These are phyloP conservation scores for Rhynchospora breviuscula DNA, from an alignment of 176 grass and related monocot genomes.

Conservation along the genomic window DNA sequence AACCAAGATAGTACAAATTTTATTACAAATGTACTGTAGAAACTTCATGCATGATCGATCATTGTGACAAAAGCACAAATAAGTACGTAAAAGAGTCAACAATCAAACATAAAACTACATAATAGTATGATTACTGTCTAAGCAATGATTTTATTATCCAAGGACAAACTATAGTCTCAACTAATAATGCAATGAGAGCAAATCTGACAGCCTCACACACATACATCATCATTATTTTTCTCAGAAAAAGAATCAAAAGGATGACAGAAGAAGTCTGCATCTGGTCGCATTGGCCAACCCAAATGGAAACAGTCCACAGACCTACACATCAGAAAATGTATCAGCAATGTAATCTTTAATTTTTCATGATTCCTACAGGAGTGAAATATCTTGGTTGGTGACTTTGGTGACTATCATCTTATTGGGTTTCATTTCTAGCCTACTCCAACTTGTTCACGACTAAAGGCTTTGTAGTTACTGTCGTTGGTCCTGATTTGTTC, in stretches of 20 bases:
- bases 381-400: not conserved
- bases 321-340: constrained; percentile 38
- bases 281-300: constrained; percentile 89
- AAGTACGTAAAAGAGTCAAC: not conserved
- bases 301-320: constrained; percentile 83
- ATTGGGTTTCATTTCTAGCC: too few relatives aligned
- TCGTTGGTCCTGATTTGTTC: not conserved
- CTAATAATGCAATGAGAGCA: not conserved
- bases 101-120: not conserved
- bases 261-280: constrained; percentile 87
- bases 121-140: not conserved
- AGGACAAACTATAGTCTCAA: not conserved
- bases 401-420: too few relatives aligned
- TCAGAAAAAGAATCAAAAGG: not conserved
- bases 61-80: not conserved
- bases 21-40: not conserved
- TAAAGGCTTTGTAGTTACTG: too few relatives aligned
- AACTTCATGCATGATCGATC: not conserved
- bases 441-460: too few relatives aligned
- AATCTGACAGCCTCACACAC: not conserved
- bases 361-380: constrained; percentile 17
- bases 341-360: not conserved
- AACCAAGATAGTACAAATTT: constrained; percentile 22
- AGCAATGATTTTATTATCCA: not conserved
- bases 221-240: constrained; percentile 39